phyloP scores from a whole-genome alignment of 768 basidiomycete species.

The Steccherinum ochraceum region DNA sequence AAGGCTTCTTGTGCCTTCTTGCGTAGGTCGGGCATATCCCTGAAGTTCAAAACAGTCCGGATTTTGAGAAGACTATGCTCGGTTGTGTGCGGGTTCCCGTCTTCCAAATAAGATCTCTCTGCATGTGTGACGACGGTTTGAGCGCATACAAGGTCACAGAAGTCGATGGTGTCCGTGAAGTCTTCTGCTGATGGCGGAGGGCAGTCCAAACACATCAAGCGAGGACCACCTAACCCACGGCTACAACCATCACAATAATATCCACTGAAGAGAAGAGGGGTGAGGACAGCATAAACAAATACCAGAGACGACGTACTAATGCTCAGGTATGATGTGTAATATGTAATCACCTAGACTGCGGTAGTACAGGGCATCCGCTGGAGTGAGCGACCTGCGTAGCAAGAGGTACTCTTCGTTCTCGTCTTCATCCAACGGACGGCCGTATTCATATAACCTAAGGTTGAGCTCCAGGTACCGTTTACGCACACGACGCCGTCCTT shows the following conservation, averaged over 20 bases:
- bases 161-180: conserved; percentile 11
- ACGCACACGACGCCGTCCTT: conserved; percentile 20
- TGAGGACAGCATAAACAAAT: neutral
- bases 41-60: conserved; percentile 9
- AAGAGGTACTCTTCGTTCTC: conserved; percentile 17
- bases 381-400: conserved; percentile 15
- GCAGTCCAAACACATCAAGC: conserved; percentile 13
- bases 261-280: neutral
- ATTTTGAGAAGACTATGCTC: conserved; percentile 16
- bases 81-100: neutral
- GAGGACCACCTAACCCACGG: conserved; percentile 9
- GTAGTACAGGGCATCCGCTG: conserved; percentile 19
- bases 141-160: conserved; percentile 15
- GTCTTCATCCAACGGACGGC: conserved; percentile 2
- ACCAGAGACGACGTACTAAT: conserved; percentile 16
- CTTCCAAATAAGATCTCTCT: neutral
- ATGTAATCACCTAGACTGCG: conserved; percentile 13
- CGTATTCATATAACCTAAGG: conserved; percentile 10
- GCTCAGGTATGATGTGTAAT: conserved; percentile 16
- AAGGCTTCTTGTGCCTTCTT: neutral
- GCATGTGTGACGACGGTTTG: conserved; percentile 1
- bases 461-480: conserved; percentile 25
- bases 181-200: conserved; percentile 2
- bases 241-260: conserved; percentile 12
- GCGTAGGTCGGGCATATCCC: conserved; percentile 3